Evolutionary conservation across 1,284 basidiomycete species (phyloP), one percentile per base, ranked within the genome.

Genomic region (Cutaneotrichosporon daszewskae): DNA sequence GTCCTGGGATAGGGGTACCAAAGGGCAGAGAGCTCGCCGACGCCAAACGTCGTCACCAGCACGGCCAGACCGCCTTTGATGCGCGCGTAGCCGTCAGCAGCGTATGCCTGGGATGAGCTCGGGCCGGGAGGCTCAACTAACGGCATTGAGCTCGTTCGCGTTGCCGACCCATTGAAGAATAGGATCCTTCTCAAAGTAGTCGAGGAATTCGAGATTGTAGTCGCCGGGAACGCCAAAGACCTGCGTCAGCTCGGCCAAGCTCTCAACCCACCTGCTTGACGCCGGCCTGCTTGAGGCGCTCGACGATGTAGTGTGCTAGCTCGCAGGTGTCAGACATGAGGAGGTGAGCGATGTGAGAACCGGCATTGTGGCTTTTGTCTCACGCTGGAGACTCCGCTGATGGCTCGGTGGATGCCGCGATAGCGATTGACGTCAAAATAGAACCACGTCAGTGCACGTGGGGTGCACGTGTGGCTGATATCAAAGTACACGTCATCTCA

Each of bases 51-150:
- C 11, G 73, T 68, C 18, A 81, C 71, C 7, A 90, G 65, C 8
- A 83, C 85, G 35, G 86, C 85, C 39, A 89, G 71, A 42, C 79
- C 79, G 43, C 79, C 79, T 57, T 87, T 87, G 38, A 90, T 81
- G 41, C 91, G 80, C 23, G 91, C 86, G 62, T 95, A 95, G 17
- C 91, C 92, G 63, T 97, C 91, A 0, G 87, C 87, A n/a, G 89
- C 89, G 66, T 95, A 95, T 0, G 87, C 60, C 51, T 59, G 37
- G 19, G 37, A 35, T 41, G 29, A 43, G 39, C 19, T 25, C 17
- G 25, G 4, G 2, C 10, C 20, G 37, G 14, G 17, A 27, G 23
- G 22, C 13, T 43, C 18, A 3, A 54, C 61, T 45, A 32, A 63
- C 62, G 0, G 86, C 84, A 54, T 89, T 87, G 38, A 91, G 75